phyloP scores from a whole-genome alignment of 768 basidiomycete species.

The Udeniomyces megalosporus region DNA sequence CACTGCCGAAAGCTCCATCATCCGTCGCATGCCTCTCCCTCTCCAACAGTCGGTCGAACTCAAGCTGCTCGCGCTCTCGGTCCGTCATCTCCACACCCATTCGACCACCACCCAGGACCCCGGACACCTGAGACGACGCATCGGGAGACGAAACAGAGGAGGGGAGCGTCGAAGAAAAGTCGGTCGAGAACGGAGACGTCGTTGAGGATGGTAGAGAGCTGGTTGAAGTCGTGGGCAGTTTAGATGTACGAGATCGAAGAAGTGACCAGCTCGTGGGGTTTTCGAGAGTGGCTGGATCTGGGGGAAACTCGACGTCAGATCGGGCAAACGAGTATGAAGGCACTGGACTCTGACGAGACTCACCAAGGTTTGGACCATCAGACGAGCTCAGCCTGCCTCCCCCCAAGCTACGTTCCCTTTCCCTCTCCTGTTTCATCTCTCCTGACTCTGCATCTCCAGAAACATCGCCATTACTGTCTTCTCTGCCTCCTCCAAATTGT shows the following conservation, averaged over 20 bases:
- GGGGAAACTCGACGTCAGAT: not conserved
- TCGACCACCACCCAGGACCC: not conserved
- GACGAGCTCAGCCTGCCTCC: not conserved
- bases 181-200: not conserved
- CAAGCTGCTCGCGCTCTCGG: not conserved
- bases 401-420: not conserved
- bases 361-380: not conserved
- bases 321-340: not conserved
- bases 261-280: constrained; percentile 2
- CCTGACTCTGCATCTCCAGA: not conserved
- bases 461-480: not conserved
- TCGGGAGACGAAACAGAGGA: not conserved
- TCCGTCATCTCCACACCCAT: not conserved
- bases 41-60: constrained; percentile 2
- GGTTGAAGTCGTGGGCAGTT: not conserved
- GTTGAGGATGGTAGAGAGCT: not conserved
- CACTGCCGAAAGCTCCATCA: too few relatives aligned
- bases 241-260: not conserved
- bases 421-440: not conserved
- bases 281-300: not conserved
- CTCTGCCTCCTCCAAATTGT: not conserved
- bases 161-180: not conserved
- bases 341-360: too few relatives aligned
- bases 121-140: not conserved
- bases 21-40: not conserved